phyloP scores from a whole-genome alignment of 1,284 basidiomycete genomes.

The Fomitiporia mediterranea region DNA sequence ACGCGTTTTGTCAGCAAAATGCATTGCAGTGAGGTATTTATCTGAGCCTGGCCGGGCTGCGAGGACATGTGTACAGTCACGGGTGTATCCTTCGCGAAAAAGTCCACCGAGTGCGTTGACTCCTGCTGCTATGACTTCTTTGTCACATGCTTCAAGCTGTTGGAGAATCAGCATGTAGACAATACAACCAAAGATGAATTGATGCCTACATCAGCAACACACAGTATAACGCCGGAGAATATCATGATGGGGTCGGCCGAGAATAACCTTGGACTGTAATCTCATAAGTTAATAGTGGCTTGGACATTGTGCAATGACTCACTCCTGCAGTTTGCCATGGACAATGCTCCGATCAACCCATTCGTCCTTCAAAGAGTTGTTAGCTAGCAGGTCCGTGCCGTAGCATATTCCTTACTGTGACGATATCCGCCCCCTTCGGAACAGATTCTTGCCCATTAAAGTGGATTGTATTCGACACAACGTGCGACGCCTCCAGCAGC shows the following conservation, averaged over 20 bases:
- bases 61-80: conserved; percentile 84
- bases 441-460: conserved; percentile 51
- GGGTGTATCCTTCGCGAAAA: conserved; percentile 69
- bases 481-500: conserved; percentile 30
- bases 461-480: conserved; percentile 45
- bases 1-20: conserved; percentile 46
- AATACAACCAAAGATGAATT: background rate
- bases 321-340: conserved; percentile 56
- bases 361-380: conserved; percentile 41
- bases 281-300: background rate
- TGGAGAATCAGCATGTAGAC: conserved; percentile 10
- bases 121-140: conserved; percentile 68
- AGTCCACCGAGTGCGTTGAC: conserved; percentile 79
- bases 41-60: conserved; percentile 45
- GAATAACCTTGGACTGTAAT: conserved; percentile 49
- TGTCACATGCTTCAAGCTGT: conserved; percentile 56
- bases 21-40: conserved; percentile 62
- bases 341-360: conserved; percentile 69
- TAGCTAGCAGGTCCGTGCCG: no score
- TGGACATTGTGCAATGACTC: conserved; percentile 26
- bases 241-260: conserved; percentile 73
- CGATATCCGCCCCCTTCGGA: conserved; percentile 31
- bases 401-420: conserved; percentile 40
- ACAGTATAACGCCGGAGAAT: conserved; percentile 78
- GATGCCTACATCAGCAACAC: conserved; percentile 53